Evolutionary conservation across 208 protist species (phyloP), one percentile per base, ranked within the genome.

Genomic region (Leishmania gerbilli): DNA sequence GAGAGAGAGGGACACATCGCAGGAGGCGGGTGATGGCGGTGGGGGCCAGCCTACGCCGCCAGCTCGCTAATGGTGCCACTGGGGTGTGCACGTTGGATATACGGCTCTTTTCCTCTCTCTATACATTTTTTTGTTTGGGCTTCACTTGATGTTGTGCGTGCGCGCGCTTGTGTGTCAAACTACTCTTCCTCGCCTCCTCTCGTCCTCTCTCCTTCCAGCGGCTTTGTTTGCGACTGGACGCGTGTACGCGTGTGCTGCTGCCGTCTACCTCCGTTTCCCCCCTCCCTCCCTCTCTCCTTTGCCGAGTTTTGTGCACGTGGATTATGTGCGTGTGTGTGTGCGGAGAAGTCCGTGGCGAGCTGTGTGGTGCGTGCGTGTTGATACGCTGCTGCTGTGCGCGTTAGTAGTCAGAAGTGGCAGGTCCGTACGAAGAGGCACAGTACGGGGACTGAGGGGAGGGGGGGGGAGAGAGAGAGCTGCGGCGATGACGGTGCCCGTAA

Each of bases 121-220:
- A 51, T 27, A 40, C 51, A 2, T 53, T 8, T 67, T 34, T 53
- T 0, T 27, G 34, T 37, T 37, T 27, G 64, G 55, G 13, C 34
- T 74, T 79, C 24, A 49, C 45, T 37, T 67, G 19, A 8, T 60
- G 24, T 42, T 79, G 58, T 76, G 53, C 42, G 68, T 72, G 40
- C 34, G 42, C 42, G 42, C 42, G 42, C 5, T 45, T 45, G 42
- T 45, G 11, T 40, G n/a, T 27, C 21, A n/a, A 64, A 27, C 19
- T 21, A 4, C 71, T 76, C 67, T n/a, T 15, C 79, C 67, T 77
- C 67, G 6, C 58, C 47, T 71, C 75, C 45, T 53, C 58, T 84
- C 76, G 67, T 62, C 42, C 56, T 67, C 40, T 69, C 55, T 24
- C 27, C 47, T 82, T 77, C 45, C 37, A 37, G 5, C 77, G 24